Evolutionary conservation across 1,139 yeast genomes (phyloP).

Genomic region (Lodderomyces parapsilosis): DNA sequence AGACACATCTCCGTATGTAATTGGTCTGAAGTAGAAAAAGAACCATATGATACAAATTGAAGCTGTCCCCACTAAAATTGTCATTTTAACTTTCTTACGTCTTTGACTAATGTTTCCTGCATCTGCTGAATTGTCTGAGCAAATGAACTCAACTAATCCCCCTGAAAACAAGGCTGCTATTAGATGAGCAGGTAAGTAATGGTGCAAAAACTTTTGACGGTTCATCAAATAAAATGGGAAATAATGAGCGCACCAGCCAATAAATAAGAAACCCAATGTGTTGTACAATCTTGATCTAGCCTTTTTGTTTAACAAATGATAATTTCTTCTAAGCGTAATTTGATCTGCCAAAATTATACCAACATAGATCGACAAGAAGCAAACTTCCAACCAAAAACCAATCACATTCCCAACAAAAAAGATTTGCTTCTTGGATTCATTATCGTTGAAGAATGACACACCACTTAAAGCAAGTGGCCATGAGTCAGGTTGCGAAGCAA

Average conservation of each 20-base stretch:
- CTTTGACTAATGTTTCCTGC: slow-evolving; percentile 9
- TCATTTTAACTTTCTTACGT: slow-evolving; percentile 23
- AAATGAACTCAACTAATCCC: slow-evolving; percentile 74
- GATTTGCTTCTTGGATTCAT: slow-evolving; percentile 63
- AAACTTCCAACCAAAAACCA: slow-evolving; percentile 89
- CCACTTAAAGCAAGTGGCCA: slow-evolving; percentile 96
- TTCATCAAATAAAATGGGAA: slow-evolving; percentile 90
- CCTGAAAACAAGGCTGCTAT: slow-evolving; percentile 85
- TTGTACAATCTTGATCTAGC: slow-evolving; percentile 77
- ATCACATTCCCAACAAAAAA: slow-evolving; percentile 86
- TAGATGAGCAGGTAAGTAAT: slow-evolving; percentile 93
- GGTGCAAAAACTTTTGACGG: slow-evolving; percentile 92
- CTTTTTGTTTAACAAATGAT: slow-evolving; percentile 52
- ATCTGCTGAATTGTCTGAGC: slow-evolving; percentile 55
- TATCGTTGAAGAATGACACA: slow-evolving; percentile 94
- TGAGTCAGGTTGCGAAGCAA: slow-evolving; percentile 86
- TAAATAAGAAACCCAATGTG: slow-evolving; percentile 78
- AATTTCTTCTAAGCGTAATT: slow-evolving; percentile 70
- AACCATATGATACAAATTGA: slow-evolving; percentile 54
- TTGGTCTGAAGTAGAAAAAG: slow-evolving; percentile 76
- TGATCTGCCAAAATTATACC: slow-evolving; percentile 72
- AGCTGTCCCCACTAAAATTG: slow-evolving; percentile 37
- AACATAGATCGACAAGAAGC: slow-evolving; percentile 62
- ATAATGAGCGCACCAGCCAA: slow-evolving; percentile 88
- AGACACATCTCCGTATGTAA: slow-evolving; percentile 78